Conservation (phyloP, 2,329 filamentous ascomycete genomes). For the Monilinia fructicola region DNA sequence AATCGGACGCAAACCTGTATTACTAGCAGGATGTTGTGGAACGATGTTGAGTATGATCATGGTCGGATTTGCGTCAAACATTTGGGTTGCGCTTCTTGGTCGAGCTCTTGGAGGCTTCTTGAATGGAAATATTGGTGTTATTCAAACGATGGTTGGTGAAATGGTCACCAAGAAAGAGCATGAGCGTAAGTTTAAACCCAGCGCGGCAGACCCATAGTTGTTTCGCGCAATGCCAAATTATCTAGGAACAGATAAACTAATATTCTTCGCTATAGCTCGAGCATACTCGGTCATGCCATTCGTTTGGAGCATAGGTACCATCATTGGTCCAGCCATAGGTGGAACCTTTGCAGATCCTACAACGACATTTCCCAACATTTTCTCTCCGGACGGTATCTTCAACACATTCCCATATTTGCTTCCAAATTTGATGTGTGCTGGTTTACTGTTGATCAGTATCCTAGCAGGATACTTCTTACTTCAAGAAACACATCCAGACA, state of each 20-base stretch:
- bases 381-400: conserved; percentile 69
- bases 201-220: background rate
- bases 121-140: conserved; percentile 89
- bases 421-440: conserved; percentile 81
- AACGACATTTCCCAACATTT: conserved; percentile 68
- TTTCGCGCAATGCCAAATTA: background rate
- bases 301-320: conserved; percentile 88
- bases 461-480: conserved; percentile 77
- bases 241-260: conserved; percentile 1
- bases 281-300: conserved; percentile 94
- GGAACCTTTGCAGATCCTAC: conserved; percentile 81
- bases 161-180: conserved; percentile 61
- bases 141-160: conserved; percentile 85
- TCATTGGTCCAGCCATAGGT: conserved; percentile 84
- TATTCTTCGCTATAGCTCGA: conserved; percentile 47
- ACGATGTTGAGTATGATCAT: conserved; percentile 81
- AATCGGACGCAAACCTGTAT: conserved; percentile 80
- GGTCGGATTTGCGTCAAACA: conserved; percentile 78
- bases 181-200: conserved; percentile 24
- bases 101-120: conserved; percentile 76
- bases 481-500: conserved; percentile 85
- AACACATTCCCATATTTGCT: conserved; percentile 80
- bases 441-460: conserved; percentile 74
- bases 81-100: conserved; percentile 78
- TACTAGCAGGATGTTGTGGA: conserved; percentile 77